Base-by-base conservation (phyloP, 768 basidiomycete species). In the Suillus paluster region DNA sequence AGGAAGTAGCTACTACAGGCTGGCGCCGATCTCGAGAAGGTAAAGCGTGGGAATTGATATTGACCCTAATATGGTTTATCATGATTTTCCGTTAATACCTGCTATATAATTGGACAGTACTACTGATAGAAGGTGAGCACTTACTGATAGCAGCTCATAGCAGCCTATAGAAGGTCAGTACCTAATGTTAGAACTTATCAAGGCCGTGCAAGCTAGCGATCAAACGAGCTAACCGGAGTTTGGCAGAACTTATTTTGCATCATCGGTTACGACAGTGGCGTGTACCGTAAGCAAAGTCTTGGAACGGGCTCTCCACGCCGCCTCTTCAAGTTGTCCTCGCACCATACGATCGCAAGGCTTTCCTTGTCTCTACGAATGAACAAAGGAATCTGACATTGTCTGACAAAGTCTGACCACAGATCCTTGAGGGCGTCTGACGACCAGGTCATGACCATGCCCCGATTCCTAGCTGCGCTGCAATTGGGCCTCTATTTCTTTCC, bases 401-500 rank as follows among this genome's bases (percentile, higher is more conserved):
- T 39, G 17, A 25, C 21, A 36, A 38, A 36, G 8, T 36, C 49
- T 50, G 49, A 50, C n/a, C 36, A 38, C 52, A 53, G 33, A 36
- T 27, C 49, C 56, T 60, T 30, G 33, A n/a, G 42, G 41, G 44
- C 42, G 30, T 49, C 52, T 49, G 42, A 46, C 46, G 57, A 66
- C 49, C 11, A 19, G 49, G 19, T 33, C 33, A 50, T 11, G 33
- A n/a, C 45, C 15, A 72, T 68, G 69, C 54, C 52, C 56, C 50
- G 38, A 38, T 46, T 38, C 25, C 44, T 19, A 8, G 41, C 30
- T n/a, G 38, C 46, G 36, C 45, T 58, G 7, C 23, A 48, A 15
- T 17, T 67, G 23, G 38, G 36, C 41, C 36, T 66, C 36, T 66
- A 50, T 52, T 27, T 72, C 56, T 27, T n/a, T 4, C 64, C 75